These are phyloP conservation scores for Fusarium liriodendri DNA, from an alignment of 2,329 filamentous ascomycete genomes.

Conservation along the genomic window DNA sequence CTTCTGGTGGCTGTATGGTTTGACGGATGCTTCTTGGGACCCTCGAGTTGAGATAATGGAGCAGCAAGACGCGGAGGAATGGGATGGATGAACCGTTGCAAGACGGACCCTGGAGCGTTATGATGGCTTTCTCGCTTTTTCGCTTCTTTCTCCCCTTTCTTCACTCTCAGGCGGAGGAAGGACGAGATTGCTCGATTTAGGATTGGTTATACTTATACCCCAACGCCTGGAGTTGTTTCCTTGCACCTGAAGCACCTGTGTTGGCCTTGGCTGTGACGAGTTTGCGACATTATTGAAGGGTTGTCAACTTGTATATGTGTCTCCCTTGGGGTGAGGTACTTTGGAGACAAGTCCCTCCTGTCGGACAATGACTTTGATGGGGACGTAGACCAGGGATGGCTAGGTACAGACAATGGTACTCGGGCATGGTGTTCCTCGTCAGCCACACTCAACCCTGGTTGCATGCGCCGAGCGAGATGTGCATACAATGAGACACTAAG, in stretches of 20 bases:
- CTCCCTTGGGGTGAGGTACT: not conserved
- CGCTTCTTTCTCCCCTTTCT: slow-evolving; percentile 20
- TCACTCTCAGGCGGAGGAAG: slow-evolving; percentile 23
- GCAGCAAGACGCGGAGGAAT: slow-evolving; percentile 20
- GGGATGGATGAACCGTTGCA: slow-evolving; percentile 20
- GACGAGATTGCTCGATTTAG: slow-evolving; percentile 40
- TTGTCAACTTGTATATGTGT: not conserved
- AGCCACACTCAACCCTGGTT: slow-evolving; percentile 1
- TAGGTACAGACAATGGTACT: slow-evolving; percentile 1
- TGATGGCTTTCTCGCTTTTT: slow-evolving; percentile 34
- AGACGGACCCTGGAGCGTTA: slow-evolving; percentile 26
- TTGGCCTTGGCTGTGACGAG: slow-evolving; percentile 4
- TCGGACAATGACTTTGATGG: not conserved
- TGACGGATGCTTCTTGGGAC: not conserved
- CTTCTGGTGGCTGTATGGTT: not conserved
- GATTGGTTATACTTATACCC: slow-evolving; percentile 45
- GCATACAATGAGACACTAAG: not conserved
- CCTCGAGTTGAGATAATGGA: slow-evolving; percentile 32
- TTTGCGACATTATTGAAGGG: not conserved
- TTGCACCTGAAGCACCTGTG: slow-evolving; percentile 10
- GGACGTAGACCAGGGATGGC: not conserved
- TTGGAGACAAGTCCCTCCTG: not conserved
- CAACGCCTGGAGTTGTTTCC: slow-evolving; percentile 44
- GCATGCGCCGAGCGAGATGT: not conserved
- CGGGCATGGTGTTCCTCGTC: not conserved